Conservation (phyloP, 108 stramenopile species). For the Mediolabrus comicus region DNA sequence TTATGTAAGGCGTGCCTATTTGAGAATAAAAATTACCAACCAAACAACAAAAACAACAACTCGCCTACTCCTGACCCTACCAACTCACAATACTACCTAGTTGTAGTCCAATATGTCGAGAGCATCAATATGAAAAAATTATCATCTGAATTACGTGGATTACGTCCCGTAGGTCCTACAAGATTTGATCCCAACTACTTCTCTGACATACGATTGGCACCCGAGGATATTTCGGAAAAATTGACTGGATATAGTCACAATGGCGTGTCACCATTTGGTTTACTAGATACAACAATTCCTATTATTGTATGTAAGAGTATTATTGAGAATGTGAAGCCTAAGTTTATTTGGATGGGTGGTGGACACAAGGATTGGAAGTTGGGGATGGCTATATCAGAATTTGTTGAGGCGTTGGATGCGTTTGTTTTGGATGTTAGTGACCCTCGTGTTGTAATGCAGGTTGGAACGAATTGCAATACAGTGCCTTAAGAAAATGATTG, state of each 20-base stretch:
- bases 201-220: constrained; percentile 73
- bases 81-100: constrained; percentile 72
- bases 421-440: constrained; percentile 68
- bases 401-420: constrained; percentile 43
- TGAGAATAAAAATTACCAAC: constrained; percentile 72
- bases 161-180: constrained; percentile 39
- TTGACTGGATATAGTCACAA: constrained; percentile 80
- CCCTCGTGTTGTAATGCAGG: constrained; percentile 4
- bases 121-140: constrained; percentile 66
- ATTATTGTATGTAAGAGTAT: constrained; percentile 63
- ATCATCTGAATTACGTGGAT: constrained; percentile 56
- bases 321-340: constrained; percentile 28
- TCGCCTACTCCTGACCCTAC: constrained; percentile 18
- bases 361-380: constrained; percentile 80
- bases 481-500: background rate
- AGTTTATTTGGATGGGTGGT: constrained; percentile 87
- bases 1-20: constrained; percentile 80
- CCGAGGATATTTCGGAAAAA: constrained; percentile 59
- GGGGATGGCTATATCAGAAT: constrained; percentile 74
- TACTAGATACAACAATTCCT: constrained; percentile 57
- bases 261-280: constrained; percentile 81
- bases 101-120: constrained; percentile 81
- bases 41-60: constrained; percentile 7
- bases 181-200: constrained; percentile 48
- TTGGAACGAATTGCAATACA: background rate